Percentiles rank a stretch among this genome's conserved stretches.
phyloP scores from a whole-genome alignment of 2,329 filamentous ascomycete genomes.

The Elsinoe fawcettii region DNA sequence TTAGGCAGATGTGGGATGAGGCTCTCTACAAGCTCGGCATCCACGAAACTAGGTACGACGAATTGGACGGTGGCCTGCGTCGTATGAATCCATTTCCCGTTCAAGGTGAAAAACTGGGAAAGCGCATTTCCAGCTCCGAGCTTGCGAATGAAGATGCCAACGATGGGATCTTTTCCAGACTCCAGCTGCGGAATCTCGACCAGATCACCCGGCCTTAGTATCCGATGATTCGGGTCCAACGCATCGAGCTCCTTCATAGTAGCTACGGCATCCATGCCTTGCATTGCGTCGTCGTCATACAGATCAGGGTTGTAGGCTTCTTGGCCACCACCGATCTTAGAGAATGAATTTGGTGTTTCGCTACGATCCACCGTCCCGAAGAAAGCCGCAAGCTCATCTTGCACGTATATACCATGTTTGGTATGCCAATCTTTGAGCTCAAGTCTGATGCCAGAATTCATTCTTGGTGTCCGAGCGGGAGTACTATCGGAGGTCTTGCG shows the following conservation, averaged over 20 bases:
- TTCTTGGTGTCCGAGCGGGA: neutral
- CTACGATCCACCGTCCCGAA: neutral
- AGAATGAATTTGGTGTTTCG: neutral
- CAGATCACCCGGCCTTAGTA: constrained; percentile 41
- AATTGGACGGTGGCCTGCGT: constrained; percentile 37
- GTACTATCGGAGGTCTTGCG: neutral
- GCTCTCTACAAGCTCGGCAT: constrained; percentile 37
- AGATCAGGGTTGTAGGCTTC: constrained; percentile 4
- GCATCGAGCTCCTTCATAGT: constrained; percentile 26
- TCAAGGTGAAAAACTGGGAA: constrained; percentile 44
- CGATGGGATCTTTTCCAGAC: constrained; percentile 28
- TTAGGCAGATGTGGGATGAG: constrained; percentile 46
- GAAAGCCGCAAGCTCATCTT: neutral
- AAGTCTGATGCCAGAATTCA: neutral
- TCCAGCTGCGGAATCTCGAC: constrained; percentile 36
- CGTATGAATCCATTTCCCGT: constrained; percentile 42
- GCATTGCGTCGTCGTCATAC: constrained; percentile 5
- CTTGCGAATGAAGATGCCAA: constrained; percentile 44
- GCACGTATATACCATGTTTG: neutral
- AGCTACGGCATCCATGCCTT: constrained; percentile 18
- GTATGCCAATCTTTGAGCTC: constrained; percentile 11
- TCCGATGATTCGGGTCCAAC: constrained; percentile 28
- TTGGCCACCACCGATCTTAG: neutral
- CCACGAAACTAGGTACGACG: constrained; percentile 43
- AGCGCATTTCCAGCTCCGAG: constrained; percentile 26